Percentiles rank a stretch among this genome's conserved stretches.
These are phyloP conservation scores for Euclidium syriacum DNA, from an alignment of 345 rosid genomes.

Conservation along the genomic window DNA sequence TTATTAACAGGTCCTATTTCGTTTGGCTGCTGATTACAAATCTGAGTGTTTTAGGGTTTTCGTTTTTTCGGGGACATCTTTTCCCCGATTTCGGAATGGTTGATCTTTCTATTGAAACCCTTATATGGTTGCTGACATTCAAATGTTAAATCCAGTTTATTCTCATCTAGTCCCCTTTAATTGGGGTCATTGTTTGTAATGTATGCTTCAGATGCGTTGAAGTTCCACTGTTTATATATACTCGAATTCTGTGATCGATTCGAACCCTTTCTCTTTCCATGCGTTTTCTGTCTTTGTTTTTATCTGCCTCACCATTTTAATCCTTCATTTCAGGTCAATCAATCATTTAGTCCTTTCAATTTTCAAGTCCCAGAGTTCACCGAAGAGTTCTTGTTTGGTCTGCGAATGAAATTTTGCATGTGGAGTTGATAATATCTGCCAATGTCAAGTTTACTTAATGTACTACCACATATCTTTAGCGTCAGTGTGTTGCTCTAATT, in stretches of 20 bases:
- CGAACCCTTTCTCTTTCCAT: conserved; percentile 9
- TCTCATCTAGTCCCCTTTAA: not conserved
- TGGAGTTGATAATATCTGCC: conserved; percentile 47
- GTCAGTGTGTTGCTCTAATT: not conserved
- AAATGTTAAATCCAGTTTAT: not conserved
- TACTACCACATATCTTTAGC: conserved; percentile 27
- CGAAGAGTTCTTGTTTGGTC: conserved; percentile 1
- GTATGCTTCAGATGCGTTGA: conserved; percentile 5
- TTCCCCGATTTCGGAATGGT: not conserved
- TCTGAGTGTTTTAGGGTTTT: conserved; percentile 20
- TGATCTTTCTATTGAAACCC: not conserved
- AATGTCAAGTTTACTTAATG: conserved; percentile 92
- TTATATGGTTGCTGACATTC: conserved; percentile 2
- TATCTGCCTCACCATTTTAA: not conserved
- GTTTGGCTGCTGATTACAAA: not conserved
- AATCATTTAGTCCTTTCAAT: not conserved
- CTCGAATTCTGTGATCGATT: not conserved
- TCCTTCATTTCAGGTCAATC: conserved; percentile 20
- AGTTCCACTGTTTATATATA: not conserved
- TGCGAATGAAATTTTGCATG: conserved; percentile 33
- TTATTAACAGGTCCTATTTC: not conserved
- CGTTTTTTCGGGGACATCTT: not conserved
- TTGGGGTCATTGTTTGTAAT: not conserved
- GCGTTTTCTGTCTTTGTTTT: not conserved
- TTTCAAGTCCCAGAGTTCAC: conserved; percentile 3